phyloP scores from a whole-genome alignment of 176 grass and related monocot genomes.

The Triticum dicoccoides region DNA sequence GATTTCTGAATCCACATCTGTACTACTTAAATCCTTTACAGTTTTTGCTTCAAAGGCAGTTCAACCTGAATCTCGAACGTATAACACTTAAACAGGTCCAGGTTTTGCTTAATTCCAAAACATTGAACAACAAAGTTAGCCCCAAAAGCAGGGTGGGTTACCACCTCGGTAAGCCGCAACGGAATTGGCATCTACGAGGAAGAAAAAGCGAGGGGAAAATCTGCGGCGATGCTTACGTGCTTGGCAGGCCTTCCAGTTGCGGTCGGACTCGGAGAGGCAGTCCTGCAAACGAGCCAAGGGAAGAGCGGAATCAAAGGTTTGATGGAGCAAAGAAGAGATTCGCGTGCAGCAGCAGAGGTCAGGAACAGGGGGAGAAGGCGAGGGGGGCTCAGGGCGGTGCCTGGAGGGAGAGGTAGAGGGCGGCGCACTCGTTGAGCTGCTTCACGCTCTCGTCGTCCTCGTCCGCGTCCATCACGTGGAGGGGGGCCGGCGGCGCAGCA shows the following conservation, averaged over 20 bases:
- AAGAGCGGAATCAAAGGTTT: not conserved
- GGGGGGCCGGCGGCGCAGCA: slow-evolving; percentile 5
- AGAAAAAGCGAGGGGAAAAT: not conserved
- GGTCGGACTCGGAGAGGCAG: slow-evolving; percentile 64
- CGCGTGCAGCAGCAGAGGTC: not conserved
- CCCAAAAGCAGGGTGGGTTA: not conserved
- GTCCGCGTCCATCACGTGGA: slow-evolving; percentile 63
- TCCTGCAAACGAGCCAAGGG: slow-evolving; percentile 43
- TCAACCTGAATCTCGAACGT: not conserved
- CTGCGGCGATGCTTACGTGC: slow-evolving; percentile 40
- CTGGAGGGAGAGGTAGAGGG: slow-evolving; percentile 78
- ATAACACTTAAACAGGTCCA: not conserved
- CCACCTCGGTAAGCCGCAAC: not conserved
- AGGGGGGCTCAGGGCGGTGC: not conserved
- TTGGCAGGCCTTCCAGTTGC: slow-evolving; percentile 91
- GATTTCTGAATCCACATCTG: not conserved
- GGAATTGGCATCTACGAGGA: not conserved
- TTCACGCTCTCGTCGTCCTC: slow-evolving; percentile 89
- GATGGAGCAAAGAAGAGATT: not conserved
- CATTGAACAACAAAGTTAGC: not conserved
- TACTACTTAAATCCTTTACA: not conserved
- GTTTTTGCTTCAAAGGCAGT: no score
- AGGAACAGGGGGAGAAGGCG: not conserved
- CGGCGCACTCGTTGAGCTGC: slow-evolving; percentile 86
- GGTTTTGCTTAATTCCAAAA: not conserved